Evolutionary conservation across 2,329 filamentous ascomycete species (phyloP), one percentile per base, ranked within the genome.

Genomic region (Diaporthe ilicicola): DNA sequence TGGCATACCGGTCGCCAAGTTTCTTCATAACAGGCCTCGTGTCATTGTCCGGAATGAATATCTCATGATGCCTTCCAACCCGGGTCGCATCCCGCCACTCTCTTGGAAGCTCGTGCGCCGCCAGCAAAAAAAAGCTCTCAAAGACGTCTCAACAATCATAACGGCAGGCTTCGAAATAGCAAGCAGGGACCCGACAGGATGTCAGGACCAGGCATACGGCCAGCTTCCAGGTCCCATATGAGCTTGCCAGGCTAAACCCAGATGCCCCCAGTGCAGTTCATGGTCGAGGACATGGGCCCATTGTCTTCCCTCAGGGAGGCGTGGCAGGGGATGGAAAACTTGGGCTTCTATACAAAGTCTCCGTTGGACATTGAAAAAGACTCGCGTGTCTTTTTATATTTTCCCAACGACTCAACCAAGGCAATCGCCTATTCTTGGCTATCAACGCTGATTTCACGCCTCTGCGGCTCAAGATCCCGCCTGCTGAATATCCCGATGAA

Each of bases 331-430:
- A 5, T 34, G 9, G 32, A 34, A 34, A 34, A 9, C 9, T 4
- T 7, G 32, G 9, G 17, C 2, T 10, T 34, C 15, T 8, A 6
- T 8, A 22, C 3, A 24, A 0, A 6, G 1, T 9, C 10, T 1
- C 15, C 17, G 27, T 8, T 70, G 39, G 17, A 55, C 39, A 42
- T 19, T 8, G 22, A 37, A 15, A 13, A n/a, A 27, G 68, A 66
- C 19, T 34, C 50, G 29, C 56, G 68, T 17, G 59, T 70, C 12
- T 70, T 70, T 8, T 19, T 70, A 29, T 70, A 66, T 15, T 65
- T 34, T 4, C 56, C 48, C 27, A 34, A 48, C 10, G 42, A 24
- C 7, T 34, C 56, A 2, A 32, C 24, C 5, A 56, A 66, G 29
- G 59, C 50, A 3, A 65, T 50, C 12, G 48, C 50, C 12, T 34